Evolutionary conservation across 106 monocot species (phyloP).

Genomic region (Apostasia shenzhenica): DNA sequence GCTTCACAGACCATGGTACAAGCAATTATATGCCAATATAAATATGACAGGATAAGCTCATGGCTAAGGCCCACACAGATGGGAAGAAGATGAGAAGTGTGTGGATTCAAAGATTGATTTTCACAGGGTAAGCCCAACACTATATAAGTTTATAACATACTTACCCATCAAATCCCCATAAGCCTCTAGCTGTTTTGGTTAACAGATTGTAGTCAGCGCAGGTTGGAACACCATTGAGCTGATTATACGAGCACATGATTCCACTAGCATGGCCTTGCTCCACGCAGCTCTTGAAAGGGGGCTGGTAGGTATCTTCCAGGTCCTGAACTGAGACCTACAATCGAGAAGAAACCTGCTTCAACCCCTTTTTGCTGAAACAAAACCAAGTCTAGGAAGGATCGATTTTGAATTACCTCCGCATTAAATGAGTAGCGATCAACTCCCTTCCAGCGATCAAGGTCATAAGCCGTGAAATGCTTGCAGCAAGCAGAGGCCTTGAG

Average conservation of each 20-base stretch:
- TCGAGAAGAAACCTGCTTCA: background rate
- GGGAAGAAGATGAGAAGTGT: no score
- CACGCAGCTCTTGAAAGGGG: slow-evolving; percentile 85
- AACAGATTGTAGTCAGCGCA: slow-evolving; percentile 79
- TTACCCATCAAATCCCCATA: slow-evolving; percentile 90
- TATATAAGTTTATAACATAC: background rate
- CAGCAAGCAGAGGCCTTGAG: slow-evolving; percentile 85
- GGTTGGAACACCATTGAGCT: slow-evolving; percentile 79
- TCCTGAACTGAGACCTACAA: slow-evolving; percentile 72
- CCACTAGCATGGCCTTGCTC: slow-evolving; percentile 67
- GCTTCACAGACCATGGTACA: no score
- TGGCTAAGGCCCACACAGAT: no score
- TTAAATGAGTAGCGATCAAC: slow-evolving; percentile 42
- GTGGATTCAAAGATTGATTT: no score
- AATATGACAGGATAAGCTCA: no score
- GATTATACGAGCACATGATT: slow-evolving; percentile 94
- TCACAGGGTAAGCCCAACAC: no score
- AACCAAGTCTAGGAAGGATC: background rate
- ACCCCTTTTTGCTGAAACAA: background rate
- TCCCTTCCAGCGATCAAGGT: slow-evolving; percentile 70
- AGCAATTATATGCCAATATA: no score
- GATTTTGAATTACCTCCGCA: slow-evolving; percentile 28
- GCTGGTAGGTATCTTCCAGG: slow-evolving; percentile 80
- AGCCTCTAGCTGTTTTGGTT: slow-evolving; percentile 50
- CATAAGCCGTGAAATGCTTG: slow-evolving; percentile 86